Conservation (phyloP, 164 flowering plant species). For the Chimonanthus salicifolius region DNA sequence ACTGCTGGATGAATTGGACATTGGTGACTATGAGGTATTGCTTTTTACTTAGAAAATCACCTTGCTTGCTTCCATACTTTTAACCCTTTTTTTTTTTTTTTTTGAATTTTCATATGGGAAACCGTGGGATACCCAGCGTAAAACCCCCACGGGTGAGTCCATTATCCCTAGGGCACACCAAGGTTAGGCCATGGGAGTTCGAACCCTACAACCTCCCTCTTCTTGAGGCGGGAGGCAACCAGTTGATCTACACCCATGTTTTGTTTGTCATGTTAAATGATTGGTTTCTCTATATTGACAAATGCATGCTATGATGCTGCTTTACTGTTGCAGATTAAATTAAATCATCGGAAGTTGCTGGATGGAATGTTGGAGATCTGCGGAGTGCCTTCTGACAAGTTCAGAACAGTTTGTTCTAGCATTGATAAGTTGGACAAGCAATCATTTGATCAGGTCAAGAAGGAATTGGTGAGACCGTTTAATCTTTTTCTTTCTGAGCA, state of each 20-base stretch:
- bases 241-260: not conserved
- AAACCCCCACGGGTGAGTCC: too few species aligned
- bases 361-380: slow-evolving; percentile 96
- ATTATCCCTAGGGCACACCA: too few species aligned
- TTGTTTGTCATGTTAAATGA: not conserved
- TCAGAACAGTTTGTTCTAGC: slow-evolving; percentile 92
- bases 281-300: not conserved
- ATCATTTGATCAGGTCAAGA: slow-evolving; percentile 69
- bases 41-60: not conserved
- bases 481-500: not conserved
- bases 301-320: not conserved
- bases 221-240: too few species aligned
- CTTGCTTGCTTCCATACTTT: not conserved
- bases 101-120: not conserved
- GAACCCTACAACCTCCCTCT: too few species aligned
- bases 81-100: not conserved
- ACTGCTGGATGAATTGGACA: slow-evolving; percentile 75
- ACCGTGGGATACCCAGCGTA: too few species aligned
- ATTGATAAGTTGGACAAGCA: slow-evolving; percentile 97
- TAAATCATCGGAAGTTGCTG: slow-evolving; percentile 81
- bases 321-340: slow-evolving; percentile 52
- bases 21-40: slow-evolving; percentile 87
- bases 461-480: slow-evolving; percentile 64
- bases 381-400: slow-evolving; percentile 90
- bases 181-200: too few species aligned